Evolutionary conservation across 2,329 filamentous ascomycete genomes (phyloP), one percentile per base, ranked within the genome.

Genomic region (Clonostachys chloroleuca): DNA sequence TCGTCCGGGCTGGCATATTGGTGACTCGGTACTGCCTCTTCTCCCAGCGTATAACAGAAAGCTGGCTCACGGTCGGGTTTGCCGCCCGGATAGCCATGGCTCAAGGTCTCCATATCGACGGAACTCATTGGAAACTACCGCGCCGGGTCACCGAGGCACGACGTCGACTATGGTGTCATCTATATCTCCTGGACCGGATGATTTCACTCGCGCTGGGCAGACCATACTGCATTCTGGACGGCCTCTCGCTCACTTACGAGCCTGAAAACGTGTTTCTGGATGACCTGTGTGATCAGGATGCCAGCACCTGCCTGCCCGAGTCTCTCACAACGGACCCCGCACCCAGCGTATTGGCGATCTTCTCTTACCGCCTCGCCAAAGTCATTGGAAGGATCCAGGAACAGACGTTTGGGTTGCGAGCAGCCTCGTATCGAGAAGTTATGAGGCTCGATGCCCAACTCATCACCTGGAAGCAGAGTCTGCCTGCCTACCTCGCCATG

Each of bases 81-180:
- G 68, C 68, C 1, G 66, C 69, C 52, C 64, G 67, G 13, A 68
- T 70, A 62, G 68, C 68, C 5, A 64, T 69, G 48, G 67, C 66
- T 1, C 67, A 70, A 45, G 67, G 68, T 1, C 68, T 70, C 57
- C 68, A 70, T 46, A 65, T 70, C 20, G 68, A 70, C 49, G 68
- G 68, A 8, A 63, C 65, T 47, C 55, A 62, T 14, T 69, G 65
- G 65, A 54, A 62, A 9, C 51, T 71, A 12, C 58, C 66, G 0
- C 56, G 58, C 6, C 64, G 65, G 42, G 63, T 63, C 36, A 62
- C 62, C 1, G 67, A 69, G 48, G 66, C 62, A 2, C 55, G 68
- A 20, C 54, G 68, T 6, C 53, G 68, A 6, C 52, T 71, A 2
- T 71, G 68, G 68, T 63, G 65, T 42, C 62, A 64, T 24, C 56